These are phyloP conservation scores for Chenopodium suecicum DNA, from an alignment of 148 eudicot species.

Conservation along the genomic window DNA sequence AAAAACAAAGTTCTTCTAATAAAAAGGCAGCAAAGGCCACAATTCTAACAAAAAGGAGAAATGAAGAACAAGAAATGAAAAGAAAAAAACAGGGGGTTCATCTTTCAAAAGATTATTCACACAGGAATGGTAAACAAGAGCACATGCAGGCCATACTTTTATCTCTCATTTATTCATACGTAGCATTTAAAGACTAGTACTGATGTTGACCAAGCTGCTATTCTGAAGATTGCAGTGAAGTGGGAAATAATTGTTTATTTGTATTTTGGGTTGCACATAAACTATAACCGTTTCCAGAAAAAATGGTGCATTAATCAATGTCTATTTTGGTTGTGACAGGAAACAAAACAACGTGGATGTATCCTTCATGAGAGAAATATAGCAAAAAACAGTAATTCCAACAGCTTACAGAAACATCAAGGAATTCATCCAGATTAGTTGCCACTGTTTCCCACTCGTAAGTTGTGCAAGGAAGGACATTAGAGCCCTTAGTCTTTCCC, in stretches of 20 bases:
- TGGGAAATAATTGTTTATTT: neutral
- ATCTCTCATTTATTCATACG: neutral
- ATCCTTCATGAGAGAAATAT: neutral
- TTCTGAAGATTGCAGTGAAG: neutral
- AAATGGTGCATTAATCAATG: neutral
- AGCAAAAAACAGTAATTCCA: neutral
- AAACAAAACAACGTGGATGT: neutral
- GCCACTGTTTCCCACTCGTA: slow-evolving; percentile 96
- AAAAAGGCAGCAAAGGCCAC: neutral
- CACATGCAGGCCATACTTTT: neutral
- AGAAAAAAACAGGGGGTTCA: neutral
- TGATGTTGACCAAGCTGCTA: neutral
- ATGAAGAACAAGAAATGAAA: neutral
- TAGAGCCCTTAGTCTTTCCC: slow-evolving; percentile 73
- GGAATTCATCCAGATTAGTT: slow-evolving; percentile 95
- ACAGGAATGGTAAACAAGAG: neutral
- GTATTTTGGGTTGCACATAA: neutral
- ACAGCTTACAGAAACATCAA: slow-evolving; percentile 83
- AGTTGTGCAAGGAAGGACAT: slow-evolving; percentile 62
- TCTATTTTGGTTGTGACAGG: neutral
- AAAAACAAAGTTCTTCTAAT: neutral
- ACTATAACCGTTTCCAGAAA: neutral
- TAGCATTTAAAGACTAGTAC: neutral
- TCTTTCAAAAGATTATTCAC: neutral
- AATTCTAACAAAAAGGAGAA: neutral